phyloP scores from a whole-genome alignment of 495 filamentous ascomycete species.

The Acidomyces sp. region DNA sequence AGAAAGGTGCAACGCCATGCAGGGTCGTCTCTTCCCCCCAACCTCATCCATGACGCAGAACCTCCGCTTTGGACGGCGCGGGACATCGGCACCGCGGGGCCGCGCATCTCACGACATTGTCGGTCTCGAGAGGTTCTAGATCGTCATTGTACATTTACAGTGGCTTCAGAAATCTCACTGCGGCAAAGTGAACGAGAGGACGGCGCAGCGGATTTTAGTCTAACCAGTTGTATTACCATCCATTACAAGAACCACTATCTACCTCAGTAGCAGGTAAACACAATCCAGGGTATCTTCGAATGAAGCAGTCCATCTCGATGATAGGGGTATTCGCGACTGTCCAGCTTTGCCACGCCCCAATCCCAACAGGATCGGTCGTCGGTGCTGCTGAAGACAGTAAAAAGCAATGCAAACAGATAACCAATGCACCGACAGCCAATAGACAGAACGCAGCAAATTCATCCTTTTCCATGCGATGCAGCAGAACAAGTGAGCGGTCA shows the following conservation, averaged over 20 bases:
- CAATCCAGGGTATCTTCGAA: conserved; percentile 16
- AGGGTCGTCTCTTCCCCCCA: no score
- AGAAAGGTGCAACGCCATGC: no score
- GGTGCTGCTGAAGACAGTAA: conserved; percentile 5
- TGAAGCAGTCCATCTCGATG: conserved; percentile 10
- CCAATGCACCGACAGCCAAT: conserved; percentile 7
- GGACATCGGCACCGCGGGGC: not conserved
- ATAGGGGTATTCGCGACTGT: conserved; percentile 14
- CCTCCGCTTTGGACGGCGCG: not conserved
- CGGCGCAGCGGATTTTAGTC: not conserved
- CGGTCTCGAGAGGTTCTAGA: not conserved
- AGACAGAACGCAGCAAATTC: conserved; percentile 1
- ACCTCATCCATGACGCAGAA: not conserved
- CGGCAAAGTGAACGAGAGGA: no score
- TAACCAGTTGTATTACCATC: not conserved
- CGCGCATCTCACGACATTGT: not conserved
- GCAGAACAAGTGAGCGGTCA: not conserved
- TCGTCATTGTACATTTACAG: not conserved
- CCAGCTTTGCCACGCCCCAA: not conserved
- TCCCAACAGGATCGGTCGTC: not conserved
- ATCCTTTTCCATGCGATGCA: conserved; percentile 1
- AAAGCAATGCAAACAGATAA: conserved; percentile 9
- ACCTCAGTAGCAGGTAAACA: conserved; percentile 1
- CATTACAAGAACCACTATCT: not conserved
- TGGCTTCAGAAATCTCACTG: no score